Base-by-base conservation (phyloP, 1,139 yeast genomes). In the Tardiomyces depauwii region DNA sequence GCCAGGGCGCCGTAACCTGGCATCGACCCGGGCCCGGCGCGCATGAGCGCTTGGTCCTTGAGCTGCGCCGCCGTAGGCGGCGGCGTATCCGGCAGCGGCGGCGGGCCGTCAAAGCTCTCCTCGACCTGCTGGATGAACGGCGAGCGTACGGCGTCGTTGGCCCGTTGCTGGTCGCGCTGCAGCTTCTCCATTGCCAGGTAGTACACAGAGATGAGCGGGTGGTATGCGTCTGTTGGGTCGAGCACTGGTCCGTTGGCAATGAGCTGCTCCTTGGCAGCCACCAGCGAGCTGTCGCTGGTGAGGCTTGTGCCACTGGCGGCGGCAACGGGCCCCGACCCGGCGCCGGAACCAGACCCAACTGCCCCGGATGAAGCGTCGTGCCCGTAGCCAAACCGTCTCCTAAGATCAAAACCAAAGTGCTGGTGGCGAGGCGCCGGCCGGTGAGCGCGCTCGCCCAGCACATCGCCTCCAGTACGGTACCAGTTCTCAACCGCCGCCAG, bases 141-240 rank as follows among this genome's bases (percentile, higher is more conserved):
- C 11, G 36, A 30, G 16, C 16, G 36, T 5, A 10, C 36, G 10
- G 36, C 3, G n/a, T 30, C 36, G n/a, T 30, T 11, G 36, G n/a
- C 16, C 42, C 11, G 42, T 40, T 39, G 45, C 18, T 23, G 21
- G 76, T 21, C 82, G 74, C 68, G 71, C 68, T 71, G 84, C 76
- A 94, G 76, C 56, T 77, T 78, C 65, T 91, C 99, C 47, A 77
- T 79, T 19, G 89, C 95, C 55, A 93, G 72, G 60, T 77, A 83
- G 62, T 93, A 93, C 38, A 91, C 82, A 2, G 96, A 86, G 12
- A 91, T 67, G 53, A 89, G 70, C 0, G 98, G 97, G 63, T 88
- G 95, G 64, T 76, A 91, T 0, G 93, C 94, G 47, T 77, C 74
- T 1, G 95, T 85, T n/a, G 96, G 96, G 62, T 86, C 94, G 1